Evolutionary conservation across 1,284 basidiomycete species (phyloP), one percentile per base, ranked within the genome.

Genomic region (Ustilago crameri): DNA sequence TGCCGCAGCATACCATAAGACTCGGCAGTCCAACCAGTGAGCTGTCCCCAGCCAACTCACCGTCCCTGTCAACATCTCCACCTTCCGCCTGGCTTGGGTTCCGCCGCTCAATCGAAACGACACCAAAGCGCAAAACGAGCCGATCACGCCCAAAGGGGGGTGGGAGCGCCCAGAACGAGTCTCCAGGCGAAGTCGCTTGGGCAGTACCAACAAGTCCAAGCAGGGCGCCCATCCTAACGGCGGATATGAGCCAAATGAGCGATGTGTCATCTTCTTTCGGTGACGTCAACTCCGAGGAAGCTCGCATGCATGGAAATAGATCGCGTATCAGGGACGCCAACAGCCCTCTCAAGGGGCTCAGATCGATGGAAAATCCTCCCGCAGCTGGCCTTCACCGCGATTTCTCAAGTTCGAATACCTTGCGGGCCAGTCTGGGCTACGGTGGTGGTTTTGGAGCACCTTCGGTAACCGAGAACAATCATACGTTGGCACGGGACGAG

Each of bases 371-470:
- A 9, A 15, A 27, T 20, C 26, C 50, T 17, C 37, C 50, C 2
- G 23, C 26, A 3, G 37, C 42, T 3, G 51, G 53, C n/a, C 58
- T 66, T 14, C 68, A 57, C 17, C 62, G 62, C 24, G 68, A 71
- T 35, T 55, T 54, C 35, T 65, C 62, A 10, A 71, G 68, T 47
- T 65, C 68, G 23, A 66, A 65, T n/a, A 71, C 68, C 0, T 38
- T 71, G 42, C 52, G 68, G 12, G 62, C 54, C 10, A 43, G 38
- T 14, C 17, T 49, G 8, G 22, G 40, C 15, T 5, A 23, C 8
- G 37, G 38, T 10, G 14, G 18, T 2, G 44, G 41, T 35, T 23
- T 27, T n/a, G 14, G 32, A 38, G 40, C 47, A 15, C 51, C 51
- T 9, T 30, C 23, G 9, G 14, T 26, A 3, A n/a, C 18, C 15